A percentile compares a stretch with the other conserved stretches of the same genome.
Conservation (phyloP, 345 rosid genomes). For the Alliaria petiolata region DNA sequence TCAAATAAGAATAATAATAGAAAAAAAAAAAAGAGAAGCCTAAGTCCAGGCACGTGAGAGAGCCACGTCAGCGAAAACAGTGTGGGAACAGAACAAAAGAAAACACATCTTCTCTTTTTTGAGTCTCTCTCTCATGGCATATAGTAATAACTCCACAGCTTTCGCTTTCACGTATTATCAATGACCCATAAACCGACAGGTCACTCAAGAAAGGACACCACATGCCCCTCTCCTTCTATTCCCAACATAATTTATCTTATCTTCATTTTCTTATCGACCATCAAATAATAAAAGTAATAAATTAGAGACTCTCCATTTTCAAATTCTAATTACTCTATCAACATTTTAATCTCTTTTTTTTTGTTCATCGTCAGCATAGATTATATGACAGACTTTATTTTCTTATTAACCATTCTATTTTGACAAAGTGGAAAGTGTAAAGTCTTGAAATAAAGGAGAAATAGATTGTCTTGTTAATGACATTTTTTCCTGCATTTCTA, state of each 20-base stretch:
- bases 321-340: neutral
- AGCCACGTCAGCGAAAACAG: conserved; percentile 19
- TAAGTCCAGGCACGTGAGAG: conserved; percentile 30
- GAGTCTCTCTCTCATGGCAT: neutral
- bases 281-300: neutral
- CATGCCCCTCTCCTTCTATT: conserved; percentile 26
- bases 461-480: neutral
- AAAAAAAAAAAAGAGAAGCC: neutral
- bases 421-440: too few species aligned
- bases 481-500: neutral
- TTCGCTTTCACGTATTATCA: conserved; percentile 34
- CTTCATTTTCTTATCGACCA: conserved; percentile 11
- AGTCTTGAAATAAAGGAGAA: too few species aligned
- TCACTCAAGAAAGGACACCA: conserved; percentile 26
- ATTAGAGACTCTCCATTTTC: neutral
- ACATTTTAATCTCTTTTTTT: neutral
- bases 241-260: conserved; percentile 22
- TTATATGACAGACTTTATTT: neutral
- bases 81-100: conserved; percentile 35
- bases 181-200: conserved; percentile 38
- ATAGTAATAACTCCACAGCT: conserved; percentile 23
- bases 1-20: neutral
- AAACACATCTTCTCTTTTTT: conserved; percentile 31
- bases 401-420: neutral
- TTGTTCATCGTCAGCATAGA: neutral